These are phyloP conservation scores for Abelmoschus esculentus DNA, from an alignment of 345 rosid genomes.

Conservation along the genomic window DNA sequence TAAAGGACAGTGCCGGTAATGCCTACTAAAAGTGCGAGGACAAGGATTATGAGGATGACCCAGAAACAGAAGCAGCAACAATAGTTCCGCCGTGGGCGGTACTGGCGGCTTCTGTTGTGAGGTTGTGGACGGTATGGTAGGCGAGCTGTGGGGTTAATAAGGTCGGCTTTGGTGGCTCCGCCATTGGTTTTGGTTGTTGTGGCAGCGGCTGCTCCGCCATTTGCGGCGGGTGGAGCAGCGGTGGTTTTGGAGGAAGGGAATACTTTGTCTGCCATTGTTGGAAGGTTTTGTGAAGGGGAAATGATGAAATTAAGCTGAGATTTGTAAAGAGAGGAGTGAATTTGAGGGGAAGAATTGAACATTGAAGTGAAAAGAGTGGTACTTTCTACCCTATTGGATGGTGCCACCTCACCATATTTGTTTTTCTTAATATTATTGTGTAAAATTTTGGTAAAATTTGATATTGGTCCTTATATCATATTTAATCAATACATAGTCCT, in stretches of 20 bases:
- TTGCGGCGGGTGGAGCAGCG: slow-evolving; percentile 20
- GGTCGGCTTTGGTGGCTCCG: slow-evolving; percentile 36
- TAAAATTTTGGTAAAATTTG: not conserved
- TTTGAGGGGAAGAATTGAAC: slow-evolving; percentile 14
- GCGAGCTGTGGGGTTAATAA: slow-evolving; percentile 51
- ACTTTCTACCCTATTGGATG: slow-evolving; percentile 24
- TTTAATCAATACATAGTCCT: too few species aligned
- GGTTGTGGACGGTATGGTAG: slow-evolving; percentile 62
- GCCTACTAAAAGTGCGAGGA: slow-evolving; percentile 52
- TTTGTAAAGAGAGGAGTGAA: slow-evolving; percentile 8
- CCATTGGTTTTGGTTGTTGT: slow-evolving; percentile 14
- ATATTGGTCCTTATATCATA: not conserved
- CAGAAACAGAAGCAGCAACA: slow-evolving; percentile 92
- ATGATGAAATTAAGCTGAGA: not conserved
- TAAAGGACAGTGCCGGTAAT: slow-evolving; percentile 70
- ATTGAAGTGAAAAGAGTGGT: slow-evolving; percentile 2
- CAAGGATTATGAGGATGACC: slow-evolving; percentile 54
- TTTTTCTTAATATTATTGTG: not conserved
- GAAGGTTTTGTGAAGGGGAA: not conserved
- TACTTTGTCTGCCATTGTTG: slow-evolving; percentile 55
- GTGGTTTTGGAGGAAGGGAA: slow-evolving; percentile 60
- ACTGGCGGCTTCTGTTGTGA: slow-evolving; percentile 39
- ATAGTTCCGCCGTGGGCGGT: slow-evolving; percentile 46
- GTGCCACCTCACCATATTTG: slow-evolving; percentile 17
- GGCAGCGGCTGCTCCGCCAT: not conserved